Evolutionary conservation across 805 yeast species (phyloP).

Genomic region (Starmerella cellae): DNA sequence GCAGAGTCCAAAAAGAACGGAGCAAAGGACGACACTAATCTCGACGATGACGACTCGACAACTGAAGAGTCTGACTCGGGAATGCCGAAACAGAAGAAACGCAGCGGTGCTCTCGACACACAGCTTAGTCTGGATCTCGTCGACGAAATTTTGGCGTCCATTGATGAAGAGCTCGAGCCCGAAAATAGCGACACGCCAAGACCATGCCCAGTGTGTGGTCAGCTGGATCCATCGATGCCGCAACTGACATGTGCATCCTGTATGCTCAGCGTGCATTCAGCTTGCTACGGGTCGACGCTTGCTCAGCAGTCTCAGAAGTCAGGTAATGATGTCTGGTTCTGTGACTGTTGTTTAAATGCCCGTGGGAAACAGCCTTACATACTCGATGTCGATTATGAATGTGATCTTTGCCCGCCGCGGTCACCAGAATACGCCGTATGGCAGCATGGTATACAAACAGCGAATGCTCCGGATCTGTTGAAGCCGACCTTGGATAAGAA

Average conservation of each 20-base stretch:
- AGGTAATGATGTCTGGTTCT: conserved; percentile 39
- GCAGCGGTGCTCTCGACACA: not conserved
- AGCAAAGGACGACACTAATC: not conserved
- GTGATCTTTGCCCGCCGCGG: conserved; percentile 14
- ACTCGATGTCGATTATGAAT: conserved; percentile 28
- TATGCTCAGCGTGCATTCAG: conserved; percentile 14
- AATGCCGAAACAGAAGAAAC: no score
- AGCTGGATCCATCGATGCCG: conserved; percentile 14
- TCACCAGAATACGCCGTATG: conserved; percentile 15
- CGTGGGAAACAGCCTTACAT: conserved; percentile 31
- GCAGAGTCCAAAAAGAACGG: not conserved
- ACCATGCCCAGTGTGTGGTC: conserved; percentile 18
- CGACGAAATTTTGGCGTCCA: conserved; percentile 1
- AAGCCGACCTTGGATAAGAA: conserved; percentile 14
- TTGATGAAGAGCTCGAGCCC: conserved; percentile 4
- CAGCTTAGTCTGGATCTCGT: conserved; percentile 4
- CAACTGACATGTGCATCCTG: conserved; percentile 14
- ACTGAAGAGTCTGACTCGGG: not conserved
- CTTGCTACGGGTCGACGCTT: conserved; percentile 15
- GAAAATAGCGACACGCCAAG: conserved; percentile 2
- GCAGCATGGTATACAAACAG: conserved; percentile 8
- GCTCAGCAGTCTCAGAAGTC: not conserved
- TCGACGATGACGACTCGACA: not conserved
- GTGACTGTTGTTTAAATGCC: conserved; percentile 54
- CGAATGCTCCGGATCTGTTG: conserved; percentile 14